phyloP scores from a whole-genome alignment of 441 rosid species.

The Croton laevigatus region DNA sequence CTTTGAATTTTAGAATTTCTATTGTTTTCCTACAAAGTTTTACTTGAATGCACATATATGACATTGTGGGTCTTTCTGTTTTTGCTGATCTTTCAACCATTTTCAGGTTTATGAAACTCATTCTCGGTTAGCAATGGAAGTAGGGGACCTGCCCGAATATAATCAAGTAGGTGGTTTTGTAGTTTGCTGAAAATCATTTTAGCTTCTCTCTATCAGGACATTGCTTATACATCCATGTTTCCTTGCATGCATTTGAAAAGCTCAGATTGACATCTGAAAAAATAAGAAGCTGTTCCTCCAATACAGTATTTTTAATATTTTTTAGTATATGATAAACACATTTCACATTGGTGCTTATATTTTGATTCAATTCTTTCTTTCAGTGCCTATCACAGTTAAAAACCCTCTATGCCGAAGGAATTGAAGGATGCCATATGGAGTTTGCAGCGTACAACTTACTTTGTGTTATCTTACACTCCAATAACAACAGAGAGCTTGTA shows the following conservation, averaged over 20 bases:
- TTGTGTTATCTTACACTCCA: constrained; percentile 85
- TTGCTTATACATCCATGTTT: constrained; percentile 6
- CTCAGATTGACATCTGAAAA: constrained; percentile 1
- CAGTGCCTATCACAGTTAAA: constrained; percentile 98
- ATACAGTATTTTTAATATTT: background rate
- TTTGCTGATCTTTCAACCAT: constrained; percentile 12
- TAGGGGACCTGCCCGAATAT: constrained; percentile 89
- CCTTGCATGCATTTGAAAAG: background rate
- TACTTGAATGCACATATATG: background rate
- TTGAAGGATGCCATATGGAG: constrained; percentile 86
- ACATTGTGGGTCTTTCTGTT: background rate
- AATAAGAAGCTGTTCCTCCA: background rate
- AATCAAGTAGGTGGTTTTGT: constrained; percentile 70
- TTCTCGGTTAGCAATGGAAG: constrained; percentile 92
- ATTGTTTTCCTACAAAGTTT: background rate
- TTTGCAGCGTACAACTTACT: constrained; percentile 94
- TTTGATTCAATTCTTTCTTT: constrained; percentile 26
- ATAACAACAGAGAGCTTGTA: constrained; percentile 75
- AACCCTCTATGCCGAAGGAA: constrained; percentile 87
- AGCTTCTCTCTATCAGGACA: constrained; percentile 6
- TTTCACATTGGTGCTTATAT: constrained; percentile 5
- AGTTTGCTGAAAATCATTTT: constrained; percentile 2
- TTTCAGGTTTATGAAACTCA: constrained; percentile 98
- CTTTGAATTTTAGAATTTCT: background rate
- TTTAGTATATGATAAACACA: background rate